phyloP scores from a whole-genome alignment of 441 rosid genomes.

The Aquilaria agallochum region DNA sequence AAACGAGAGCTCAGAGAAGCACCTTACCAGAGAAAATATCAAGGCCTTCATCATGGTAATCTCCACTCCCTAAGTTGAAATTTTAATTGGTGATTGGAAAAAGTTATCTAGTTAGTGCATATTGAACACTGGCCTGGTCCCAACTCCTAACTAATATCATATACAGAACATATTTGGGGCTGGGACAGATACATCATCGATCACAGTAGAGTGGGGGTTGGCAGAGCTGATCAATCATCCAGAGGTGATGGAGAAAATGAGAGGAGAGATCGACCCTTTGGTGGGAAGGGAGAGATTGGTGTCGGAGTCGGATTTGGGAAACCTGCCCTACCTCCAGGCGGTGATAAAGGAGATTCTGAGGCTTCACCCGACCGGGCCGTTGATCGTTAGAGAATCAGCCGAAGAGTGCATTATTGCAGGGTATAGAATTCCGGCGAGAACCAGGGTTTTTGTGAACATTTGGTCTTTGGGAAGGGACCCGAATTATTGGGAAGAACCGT shows the following conservation, averaged over 20 bases:
- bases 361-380: conserved; percentile 66
- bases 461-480: conserved; percentile 63
- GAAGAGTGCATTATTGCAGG: conserved; percentile 45
- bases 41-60: conserved; percentile 72
- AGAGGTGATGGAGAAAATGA: conserved; percentile 44
- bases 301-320: conserved; percentile 45
- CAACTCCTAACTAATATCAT: no score
- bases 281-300: conserved; percentile 49
- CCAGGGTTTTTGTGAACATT: conserved; percentile 51
- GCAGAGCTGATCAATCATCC: conserved; percentile 68
- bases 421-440: conserved; percentile 48
- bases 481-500: conserved; percentile 53
- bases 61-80: neutral
- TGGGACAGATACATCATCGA: conserved; percentile 65
- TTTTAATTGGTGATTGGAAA: neutral
- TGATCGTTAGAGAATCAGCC: conserved; percentile 49
- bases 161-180: conserved; percentile 58
- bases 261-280: conserved; percentile 39
- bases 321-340: conserved; percentile 54
- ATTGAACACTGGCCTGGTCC: no score
- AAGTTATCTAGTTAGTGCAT: no score
- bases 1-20: conserved; percentile 49
- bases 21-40: conserved; percentile 52
- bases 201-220: conserved; percentile 61
- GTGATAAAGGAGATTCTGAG: conserved; percentile 56